These are phyloP conservation scores for Hibiscus trionum DNA, from an alignment of 345 rosid species.

Conservation along the genomic window DNA sequence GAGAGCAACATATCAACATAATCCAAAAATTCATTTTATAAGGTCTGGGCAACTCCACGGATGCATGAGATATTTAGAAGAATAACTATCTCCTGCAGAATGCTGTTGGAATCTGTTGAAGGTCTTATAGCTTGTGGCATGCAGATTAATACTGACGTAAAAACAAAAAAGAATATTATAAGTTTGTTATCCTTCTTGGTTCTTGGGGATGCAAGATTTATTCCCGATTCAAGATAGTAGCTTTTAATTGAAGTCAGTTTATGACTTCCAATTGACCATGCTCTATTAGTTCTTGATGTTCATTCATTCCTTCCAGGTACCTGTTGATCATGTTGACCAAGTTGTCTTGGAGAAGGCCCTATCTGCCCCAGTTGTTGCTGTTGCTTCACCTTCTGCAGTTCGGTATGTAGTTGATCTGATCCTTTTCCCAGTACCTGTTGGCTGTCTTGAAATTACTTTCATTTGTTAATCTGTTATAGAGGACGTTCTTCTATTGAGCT, in stretches of 20 bases:
- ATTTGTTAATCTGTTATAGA: neutral
- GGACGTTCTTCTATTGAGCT: neutral
- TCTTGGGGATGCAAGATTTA: neutral
- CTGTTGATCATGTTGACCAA: constrained; percentile 59
- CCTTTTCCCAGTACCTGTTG: neutral
- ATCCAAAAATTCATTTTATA: neutral
- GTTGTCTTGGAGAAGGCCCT: constrained; percentile 53
- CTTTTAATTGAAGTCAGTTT: neutral
- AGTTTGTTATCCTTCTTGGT: neutral
- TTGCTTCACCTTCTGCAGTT: constrained; percentile 92
- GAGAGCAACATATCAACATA: neutral
- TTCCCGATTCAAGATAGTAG: neutral
- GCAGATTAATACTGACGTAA: neutral
- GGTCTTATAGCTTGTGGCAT: neutral
- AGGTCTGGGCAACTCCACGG: neutral
- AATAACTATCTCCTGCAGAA: neutral
- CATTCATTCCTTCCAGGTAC: constrained; percentile 40
- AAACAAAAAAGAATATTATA: neutral
- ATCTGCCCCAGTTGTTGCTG: constrained; percentile 66
- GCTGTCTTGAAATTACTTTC: neutral
- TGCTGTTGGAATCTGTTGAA: neutral
- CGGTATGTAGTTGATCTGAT: constrained; percentile 30
- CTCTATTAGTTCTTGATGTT: constrained; percentile 15
- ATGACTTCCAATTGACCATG: neutral
- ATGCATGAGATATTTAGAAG: neutral